Conservation (phyloP, 2,329 filamentous ascomycete genomes). For the Gaeumannomyces tritici region DNA sequence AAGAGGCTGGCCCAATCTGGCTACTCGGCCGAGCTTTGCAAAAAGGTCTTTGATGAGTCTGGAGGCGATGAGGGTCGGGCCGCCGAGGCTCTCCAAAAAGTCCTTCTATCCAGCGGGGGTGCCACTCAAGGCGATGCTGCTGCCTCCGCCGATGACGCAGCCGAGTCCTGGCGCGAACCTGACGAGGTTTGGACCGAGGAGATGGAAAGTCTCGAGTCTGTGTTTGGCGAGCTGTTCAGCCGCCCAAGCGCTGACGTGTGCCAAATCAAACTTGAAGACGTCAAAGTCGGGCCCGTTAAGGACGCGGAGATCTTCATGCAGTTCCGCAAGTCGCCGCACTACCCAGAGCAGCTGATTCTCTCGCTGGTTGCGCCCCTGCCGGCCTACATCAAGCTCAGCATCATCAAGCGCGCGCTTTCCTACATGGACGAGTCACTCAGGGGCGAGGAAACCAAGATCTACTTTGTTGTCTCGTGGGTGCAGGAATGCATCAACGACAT, state of each 20-base stretch:
- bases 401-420: conserved; percentile 66
- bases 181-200: conserved; percentile 77
- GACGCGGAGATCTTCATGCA: conserved; percentile 49
- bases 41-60: conserved; percentile 62
- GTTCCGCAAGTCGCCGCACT: conserved; percentile 62
- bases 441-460: conserved; percentile 83
- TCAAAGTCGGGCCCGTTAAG: conserved; percentile 38
- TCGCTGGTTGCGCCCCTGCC: conserved; percentile 61
- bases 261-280: conserved; percentile 54
- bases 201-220: conserved; percentile 71
- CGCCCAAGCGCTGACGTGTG: conserved; percentile 54
- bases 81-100: conserved; percentile 68
- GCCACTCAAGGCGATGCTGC: conserved; percentile 10
- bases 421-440: conserved; percentile 62
- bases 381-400: conserved; percentile 86
- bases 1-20: conserved; percentile 74
- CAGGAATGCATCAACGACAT: conserved; percentile 77
- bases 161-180: conserved; percentile 32
- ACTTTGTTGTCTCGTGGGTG: conserved; percentile 83
- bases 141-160: conserved; percentile 7
- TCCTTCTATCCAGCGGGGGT: conserved; percentile 44
- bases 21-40: conserved; percentile 77
- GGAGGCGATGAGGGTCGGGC: conserved; percentile 65
- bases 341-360: conserved; percentile 63
- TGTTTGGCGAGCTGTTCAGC: conserved; percentile 67